Evolutionary conservation across 176 grass and related monocot species (phyloP).

Genomic region (Eragrostis nindensis): DNA sequence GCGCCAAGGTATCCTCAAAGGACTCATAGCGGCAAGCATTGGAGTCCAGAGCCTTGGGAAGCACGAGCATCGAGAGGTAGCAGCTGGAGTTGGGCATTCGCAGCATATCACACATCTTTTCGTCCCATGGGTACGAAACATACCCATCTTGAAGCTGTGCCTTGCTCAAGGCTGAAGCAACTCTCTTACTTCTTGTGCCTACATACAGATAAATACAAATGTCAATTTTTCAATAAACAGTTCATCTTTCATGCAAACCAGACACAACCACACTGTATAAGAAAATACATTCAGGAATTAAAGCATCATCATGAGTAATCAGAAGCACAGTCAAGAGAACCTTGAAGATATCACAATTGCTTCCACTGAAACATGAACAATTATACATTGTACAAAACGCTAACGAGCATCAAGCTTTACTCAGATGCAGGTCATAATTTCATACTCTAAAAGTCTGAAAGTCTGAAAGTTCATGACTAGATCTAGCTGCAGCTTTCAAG

Average conservation of each 20-base stretch:
- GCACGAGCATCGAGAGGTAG: constrained; percentile 70
- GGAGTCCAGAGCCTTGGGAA: constrained; percentile 61
- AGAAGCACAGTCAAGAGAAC: not conserved
- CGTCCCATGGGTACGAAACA: constrained; percentile 71
- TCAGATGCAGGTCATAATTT: not conserved
- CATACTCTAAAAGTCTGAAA: not conserved
- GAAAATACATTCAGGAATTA: not conserved
- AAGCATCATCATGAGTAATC: not conserved
- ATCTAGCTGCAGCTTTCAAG: not conserved
- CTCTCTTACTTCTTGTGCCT: constrained; percentile 69
- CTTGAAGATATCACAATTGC: not conserved
- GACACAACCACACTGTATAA: not conserved
- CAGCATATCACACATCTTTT: constrained; percentile 58
- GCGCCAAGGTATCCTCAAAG: constrained; percentile 67
- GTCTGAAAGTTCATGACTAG: not conserved
- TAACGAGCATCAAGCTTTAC: not conserved
- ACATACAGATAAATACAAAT: not conserved
- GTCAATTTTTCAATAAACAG: not conserved
- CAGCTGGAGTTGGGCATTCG: constrained; percentile 41
- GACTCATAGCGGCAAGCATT: constrained; percentile 59
- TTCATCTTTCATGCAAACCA: not conserved
- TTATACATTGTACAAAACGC: not conserved
- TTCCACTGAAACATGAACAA: not conserved
- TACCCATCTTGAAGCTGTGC: constrained; percentile 80
- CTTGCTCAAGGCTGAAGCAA: constrained; percentile 68